phyloP scores from a whole-genome alignment of 805 yeast genomes.

The Metschnikowia koreensis region DNA sequence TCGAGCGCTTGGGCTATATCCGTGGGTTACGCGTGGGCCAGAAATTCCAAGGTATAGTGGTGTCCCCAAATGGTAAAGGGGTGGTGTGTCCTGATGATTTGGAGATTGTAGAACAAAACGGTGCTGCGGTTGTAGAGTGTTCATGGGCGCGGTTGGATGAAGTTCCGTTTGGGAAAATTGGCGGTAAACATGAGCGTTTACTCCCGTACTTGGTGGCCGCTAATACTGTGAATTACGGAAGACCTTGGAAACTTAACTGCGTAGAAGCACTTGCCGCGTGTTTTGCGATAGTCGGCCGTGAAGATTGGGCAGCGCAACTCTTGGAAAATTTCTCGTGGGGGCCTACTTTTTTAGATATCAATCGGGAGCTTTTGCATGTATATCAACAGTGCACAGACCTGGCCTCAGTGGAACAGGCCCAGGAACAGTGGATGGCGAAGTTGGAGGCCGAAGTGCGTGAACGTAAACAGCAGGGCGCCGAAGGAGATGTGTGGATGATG shows the following conservation, averaged over 20 bases:
- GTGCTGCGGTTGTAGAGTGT: constrained; percentile 98
- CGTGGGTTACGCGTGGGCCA: constrained; percentile 84
- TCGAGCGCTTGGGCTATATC: constrained; percentile 84
- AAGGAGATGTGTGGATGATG: constrained; percentile 69
- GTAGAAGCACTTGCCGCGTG: constrained; percentile 98
- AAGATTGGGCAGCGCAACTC: constrained; percentile 82
- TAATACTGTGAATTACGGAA: constrained; percentile 94
- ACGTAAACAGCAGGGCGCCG: constrained; percentile 51
- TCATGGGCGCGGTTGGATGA: constrained; percentile 98
- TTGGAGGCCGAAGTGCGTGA: constrained; percentile 66
- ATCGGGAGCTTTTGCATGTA: constrained; percentile 69
- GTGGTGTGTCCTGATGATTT: constrained; percentile 88
- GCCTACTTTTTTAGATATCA: constrained; percentile 76
- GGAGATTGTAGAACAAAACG: constrained; percentile 70
- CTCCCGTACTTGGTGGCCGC: constrained; percentile 94
- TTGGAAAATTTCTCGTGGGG: constrained; percentile 92
- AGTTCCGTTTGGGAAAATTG: constrained; percentile 89
- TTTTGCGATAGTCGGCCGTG: constrained; percentile 87
- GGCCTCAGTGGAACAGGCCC: constrained; percentile 67
- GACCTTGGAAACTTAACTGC: constrained; percentile 93
- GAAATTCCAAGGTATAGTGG: constrained; percentile 85
- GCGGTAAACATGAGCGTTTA: constrained; percentile 84
- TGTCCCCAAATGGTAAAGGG: constrained; percentile 87
- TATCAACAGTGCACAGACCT: constrained; percentile 82
- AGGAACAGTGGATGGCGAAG: constrained; percentile 68